Evolutionary conservation across 2,329 filamentous ascomycete genomes (phyloP).

Genomic region (Epichloe brachyelytri): DNA sequence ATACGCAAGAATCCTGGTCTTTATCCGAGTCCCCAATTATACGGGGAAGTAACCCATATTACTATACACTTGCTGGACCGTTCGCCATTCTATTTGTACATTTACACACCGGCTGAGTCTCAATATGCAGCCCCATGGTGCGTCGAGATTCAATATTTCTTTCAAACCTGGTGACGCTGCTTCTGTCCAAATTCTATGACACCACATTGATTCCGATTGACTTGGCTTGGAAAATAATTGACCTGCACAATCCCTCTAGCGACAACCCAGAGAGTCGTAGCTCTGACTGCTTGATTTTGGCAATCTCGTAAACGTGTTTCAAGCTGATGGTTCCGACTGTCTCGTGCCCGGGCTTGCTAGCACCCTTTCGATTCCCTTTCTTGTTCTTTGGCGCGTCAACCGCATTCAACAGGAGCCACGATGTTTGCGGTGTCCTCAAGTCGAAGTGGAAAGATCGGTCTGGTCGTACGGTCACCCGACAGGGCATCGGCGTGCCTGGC

Average conservation of each 20-base stretch:
- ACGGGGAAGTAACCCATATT: no score
- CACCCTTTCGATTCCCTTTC: constrained; percentile 69
- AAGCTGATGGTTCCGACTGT: constrained; percentile 74
- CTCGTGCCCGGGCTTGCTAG: constrained; percentile 61
- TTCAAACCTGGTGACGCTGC: background rate
- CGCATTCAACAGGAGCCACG: constrained; percentile 75
- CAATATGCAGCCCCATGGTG: background rate
- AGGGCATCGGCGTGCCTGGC: constrained; percentile 75
- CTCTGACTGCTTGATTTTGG: constrained; percentile 84
- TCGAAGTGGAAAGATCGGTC: constrained; percentile 92
- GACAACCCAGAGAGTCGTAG: constrained; percentile 58
- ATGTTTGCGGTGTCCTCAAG: constrained; percentile 85
- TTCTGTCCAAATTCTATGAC: constrained; percentile 28
- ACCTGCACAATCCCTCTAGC: constrained; percentile 58
- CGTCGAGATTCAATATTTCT: background rate
- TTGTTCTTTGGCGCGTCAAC: constrained; percentile 59
- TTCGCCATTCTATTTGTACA: background rate
- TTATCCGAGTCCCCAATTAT: no score
- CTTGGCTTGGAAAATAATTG: constrained; percentile 62
- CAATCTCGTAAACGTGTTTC: constrained; percentile 97
- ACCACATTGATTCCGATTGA: constrained; percentile 63
- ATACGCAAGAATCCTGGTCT: no score
- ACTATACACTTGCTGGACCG: background rate
- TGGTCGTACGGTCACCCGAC: constrained; percentile 79
- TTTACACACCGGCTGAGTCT: background rate